These are phyloP conservation scores for Dovyalis caffra DNA, from an alignment of 345 rosid species.

Conservation along the genomic window DNA sequence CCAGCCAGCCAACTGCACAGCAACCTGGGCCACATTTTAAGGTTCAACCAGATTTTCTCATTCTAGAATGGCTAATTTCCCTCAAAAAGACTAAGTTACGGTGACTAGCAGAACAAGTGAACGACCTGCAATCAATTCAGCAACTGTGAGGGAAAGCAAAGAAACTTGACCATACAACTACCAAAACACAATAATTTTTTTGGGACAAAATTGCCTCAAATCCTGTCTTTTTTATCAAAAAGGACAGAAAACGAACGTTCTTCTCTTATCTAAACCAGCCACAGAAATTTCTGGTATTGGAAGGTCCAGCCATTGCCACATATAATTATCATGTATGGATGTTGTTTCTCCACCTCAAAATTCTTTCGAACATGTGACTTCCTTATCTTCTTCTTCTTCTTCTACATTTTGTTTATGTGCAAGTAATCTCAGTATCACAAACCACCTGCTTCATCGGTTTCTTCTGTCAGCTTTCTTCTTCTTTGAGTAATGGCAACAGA, in stretches of 20 bases:
- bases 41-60: neutral
- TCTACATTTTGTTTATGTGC: neutral
- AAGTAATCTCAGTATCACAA: neutral
- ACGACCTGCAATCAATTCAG: neutral
- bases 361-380: slow-evolving; percentile 1
- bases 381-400: slow-evolving; percentile 22
- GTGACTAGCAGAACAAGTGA: neutral
- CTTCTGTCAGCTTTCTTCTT: neutral
- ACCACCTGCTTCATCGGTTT: neutral
- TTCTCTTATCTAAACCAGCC: slow-evolving; percentile 33
- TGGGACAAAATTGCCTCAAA: slow-evolving; percentile 17
- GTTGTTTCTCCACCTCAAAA: slow-evolving; percentile 17
- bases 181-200: slow-evolving; percentile 16
- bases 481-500: slow-evolving; percentile 40
- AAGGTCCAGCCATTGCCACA: slow-evolving; percentile 25
- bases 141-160: neutral
- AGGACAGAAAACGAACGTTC: slow-evolving; percentile 13
- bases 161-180: neutral
- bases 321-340: neutral
- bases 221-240: slow-evolving; percentile 12
- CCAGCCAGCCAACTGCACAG: neutral
- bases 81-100: neutral
- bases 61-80: neutral
- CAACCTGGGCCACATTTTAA: too few species aligned
- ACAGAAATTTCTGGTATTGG: slow-evolving; percentile 20